A percentile compares a stretch with the other conserved stretches of the same genome.
Conservation (phyloP, 2,329 filamentous ascomycete genomes). For the Colletotrichum scovillei region DNA sequence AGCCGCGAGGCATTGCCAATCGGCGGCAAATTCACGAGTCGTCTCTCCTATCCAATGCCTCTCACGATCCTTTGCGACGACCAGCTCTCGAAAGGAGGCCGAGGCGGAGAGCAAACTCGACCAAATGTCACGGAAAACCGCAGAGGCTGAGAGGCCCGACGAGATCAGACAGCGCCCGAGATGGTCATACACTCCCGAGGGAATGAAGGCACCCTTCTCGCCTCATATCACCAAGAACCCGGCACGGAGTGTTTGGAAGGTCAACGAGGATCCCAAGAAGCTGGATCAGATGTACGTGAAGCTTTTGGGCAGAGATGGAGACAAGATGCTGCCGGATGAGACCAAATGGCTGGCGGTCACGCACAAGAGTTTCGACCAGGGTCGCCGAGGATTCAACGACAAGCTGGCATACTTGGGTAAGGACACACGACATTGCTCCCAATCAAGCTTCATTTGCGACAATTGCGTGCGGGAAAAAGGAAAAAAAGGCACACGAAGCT, state of each 20-base stretch:
- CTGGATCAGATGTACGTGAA: constrained; percentile 83
- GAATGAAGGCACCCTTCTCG: constrained; percentile 77
- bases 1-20: constrained; percentile 34
- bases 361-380: constrained; percentile 98
- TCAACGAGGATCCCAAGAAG: constrained; percentile 80
- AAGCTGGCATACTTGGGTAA: constrained; percentile 88
- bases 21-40: constrained; percentile 5
- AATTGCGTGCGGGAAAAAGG: not conserved
- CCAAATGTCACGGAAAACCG: constrained; percentile 19
- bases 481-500: not conserved
- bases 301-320: constrained; percentile 79
- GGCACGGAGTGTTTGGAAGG: constrained; percentile 66
- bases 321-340: constrained; percentile 84
- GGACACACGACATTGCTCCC: constrained; percentile 34
- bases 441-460: constrained; percentile 10
- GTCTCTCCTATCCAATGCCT: constrained; percentile 25
- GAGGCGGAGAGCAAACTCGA: constrained; percentile 28
- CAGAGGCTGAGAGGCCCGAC: constrained; percentile 24
- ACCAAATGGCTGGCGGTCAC: constrained; percentile 97
- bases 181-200: constrained; percentile 77
- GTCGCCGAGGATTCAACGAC: constrained; percentile 93
- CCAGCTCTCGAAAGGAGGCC: not conserved
- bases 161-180: constrained; percentile 56
- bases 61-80: constrained; percentile 32
- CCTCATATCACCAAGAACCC: constrained; percentile 68